These are phyloP conservation scores for Coriolopsis trogii DNA, from an alignment of 1,284 basidiomycete species.

Conservation along the genomic window DNA sequence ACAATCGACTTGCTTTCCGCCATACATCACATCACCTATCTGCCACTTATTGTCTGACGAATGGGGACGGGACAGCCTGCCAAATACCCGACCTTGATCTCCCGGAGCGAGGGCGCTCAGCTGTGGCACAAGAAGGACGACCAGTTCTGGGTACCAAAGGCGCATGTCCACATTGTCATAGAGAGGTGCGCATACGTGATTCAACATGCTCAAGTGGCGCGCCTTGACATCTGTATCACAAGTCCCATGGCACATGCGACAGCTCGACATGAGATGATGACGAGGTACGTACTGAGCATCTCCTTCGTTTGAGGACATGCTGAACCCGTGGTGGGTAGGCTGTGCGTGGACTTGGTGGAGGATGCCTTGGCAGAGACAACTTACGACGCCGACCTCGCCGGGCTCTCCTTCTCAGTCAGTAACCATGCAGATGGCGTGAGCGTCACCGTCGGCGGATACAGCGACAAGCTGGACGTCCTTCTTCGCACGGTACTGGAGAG, in stretches of 20 bases:
- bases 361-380: slow-evolving; percentile 39
- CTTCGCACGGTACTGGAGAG: slow-evolving; percentile 39
- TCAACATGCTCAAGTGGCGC: neutral
- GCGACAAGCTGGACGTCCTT: slow-evolving; percentile 64
- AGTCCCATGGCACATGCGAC: slow-evolving; percentile 32
- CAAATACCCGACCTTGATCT: slow-evolving; percentile 25
- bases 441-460: slow-evolving; percentile 60
- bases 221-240: neutral
- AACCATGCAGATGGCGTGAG: slow-evolving; percentile 47
- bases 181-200: slow-evolving; percentile 22
- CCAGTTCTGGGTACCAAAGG: slow-evolving; percentile 37
- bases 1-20: too few relatives aligned
- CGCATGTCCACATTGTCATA: slow-evolving; percentile 27
- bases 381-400: slow-evolving; percentile 72
- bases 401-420: slow-evolving; percentile 55
- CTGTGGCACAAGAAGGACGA: slow-evolving; percentile 38
- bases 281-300: slow-evolving; percentile 20
- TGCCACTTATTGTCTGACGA: too few relatives aligned
- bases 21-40: too few relatives aligned
- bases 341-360: slow-evolving; percentile 35
- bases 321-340: slow-evolving; percentile 32
- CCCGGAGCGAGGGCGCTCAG: slow-evolving; percentile 16
- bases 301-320: neutral
- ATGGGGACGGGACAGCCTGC: slow-evolving; percentile 20
- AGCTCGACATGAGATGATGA: slow-evolving; percentile 30